A percentile compares a stretch with the other conserved stretches of the same genome.
Conservation (phyloP, 176 grass and related monocot species). For the Rhynchospora pubera region DNA sequence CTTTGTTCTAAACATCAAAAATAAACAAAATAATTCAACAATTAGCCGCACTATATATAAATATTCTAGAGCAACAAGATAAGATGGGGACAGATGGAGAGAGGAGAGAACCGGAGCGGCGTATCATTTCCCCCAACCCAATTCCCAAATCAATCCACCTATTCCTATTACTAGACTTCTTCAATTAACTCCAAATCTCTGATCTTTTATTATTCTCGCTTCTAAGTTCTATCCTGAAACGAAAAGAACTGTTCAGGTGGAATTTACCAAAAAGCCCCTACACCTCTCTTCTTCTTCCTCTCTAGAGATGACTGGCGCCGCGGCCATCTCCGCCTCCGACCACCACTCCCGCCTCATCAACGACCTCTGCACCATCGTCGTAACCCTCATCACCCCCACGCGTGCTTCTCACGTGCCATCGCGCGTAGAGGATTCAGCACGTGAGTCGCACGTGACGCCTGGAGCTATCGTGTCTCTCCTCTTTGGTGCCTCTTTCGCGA, state of each 20-base stretch:
- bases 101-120: neutral
- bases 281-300: neutral
- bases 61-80: neutral
- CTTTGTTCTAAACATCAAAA: neutral
- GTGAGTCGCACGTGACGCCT: conserved; percentile 33
- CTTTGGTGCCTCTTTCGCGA: conserved; percentile 66
- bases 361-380: conserved; percentile 59
- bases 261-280: neutral
- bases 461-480: conserved; percentile 62
- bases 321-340: conserved; percentile 13
- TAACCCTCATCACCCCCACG: conserved; percentile 33
- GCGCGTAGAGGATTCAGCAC: conserved; percentile 3
- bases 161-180: neutral
- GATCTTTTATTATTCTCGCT: neutral
- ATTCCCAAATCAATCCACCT: neutral
- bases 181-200: neutral
- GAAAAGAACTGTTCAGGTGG: neutral
- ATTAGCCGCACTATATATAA: neutral
- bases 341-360: conserved; percentile 51
- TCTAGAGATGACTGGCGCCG: conserved; percentile 29
- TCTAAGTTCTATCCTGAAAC: neutral
- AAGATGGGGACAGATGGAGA: neutral
- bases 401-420: neutral
- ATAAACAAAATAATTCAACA: neutral
- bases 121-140: neutral